A percentile compares a stretch with the other conserved stretches of the same genome.
These are phyloP conservation scores for Heritiera littoralis DNA, from an alignment of 345 rosid species.

Conservation along the genomic window DNA sequence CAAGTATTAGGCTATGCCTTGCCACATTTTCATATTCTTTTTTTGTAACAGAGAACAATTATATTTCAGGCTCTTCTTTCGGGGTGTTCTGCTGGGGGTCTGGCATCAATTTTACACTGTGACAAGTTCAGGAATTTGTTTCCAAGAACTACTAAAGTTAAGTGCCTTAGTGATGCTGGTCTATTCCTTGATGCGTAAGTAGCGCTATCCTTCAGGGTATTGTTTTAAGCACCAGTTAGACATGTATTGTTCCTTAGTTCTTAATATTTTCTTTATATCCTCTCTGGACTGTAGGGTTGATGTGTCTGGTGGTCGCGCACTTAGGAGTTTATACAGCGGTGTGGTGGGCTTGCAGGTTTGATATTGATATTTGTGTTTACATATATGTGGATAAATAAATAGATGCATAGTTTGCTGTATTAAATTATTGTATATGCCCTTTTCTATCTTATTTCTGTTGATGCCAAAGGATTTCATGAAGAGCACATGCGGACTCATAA, in stretches of 20 bases:
- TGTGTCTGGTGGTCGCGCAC: conserved; percentile 81
- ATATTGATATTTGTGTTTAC: not conserved
- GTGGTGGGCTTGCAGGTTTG: conserved; percentile 80
- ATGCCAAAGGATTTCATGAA: not conserved
- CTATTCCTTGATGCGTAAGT: conserved; percentile 88
- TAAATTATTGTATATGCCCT: not conserved
- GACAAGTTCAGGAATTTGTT: conserved; percentile 81
- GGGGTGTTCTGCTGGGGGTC: conserved; percentile 96
- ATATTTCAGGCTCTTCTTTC: conserved; percentile 80
- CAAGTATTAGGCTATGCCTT: not conserved
- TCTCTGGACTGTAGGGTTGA: conserved; percentile 53
- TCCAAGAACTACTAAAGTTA: conserved; percentile 67
- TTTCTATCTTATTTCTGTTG: not conserved
- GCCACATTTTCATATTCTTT: not conserved
- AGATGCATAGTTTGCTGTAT: not conserved
- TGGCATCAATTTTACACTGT: conserved; percentile 85
- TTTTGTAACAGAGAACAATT: not conserved
- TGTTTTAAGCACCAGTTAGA: conserved; percentile 11
- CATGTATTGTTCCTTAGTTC: conserved; percentile 13
- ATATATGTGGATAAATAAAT: not conserved
- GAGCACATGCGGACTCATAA: not conserved
- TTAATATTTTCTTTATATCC: conserved; percentile 14
- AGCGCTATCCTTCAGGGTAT: conserved; percentile 7
- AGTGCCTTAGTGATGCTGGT: conserved; percentile 98
- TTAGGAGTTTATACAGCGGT: conserved; percentile 71